phyloP scores from a whole-genome alignment of 768 basidiomycete species.

The Artomyces pyxidatus region DNA sequence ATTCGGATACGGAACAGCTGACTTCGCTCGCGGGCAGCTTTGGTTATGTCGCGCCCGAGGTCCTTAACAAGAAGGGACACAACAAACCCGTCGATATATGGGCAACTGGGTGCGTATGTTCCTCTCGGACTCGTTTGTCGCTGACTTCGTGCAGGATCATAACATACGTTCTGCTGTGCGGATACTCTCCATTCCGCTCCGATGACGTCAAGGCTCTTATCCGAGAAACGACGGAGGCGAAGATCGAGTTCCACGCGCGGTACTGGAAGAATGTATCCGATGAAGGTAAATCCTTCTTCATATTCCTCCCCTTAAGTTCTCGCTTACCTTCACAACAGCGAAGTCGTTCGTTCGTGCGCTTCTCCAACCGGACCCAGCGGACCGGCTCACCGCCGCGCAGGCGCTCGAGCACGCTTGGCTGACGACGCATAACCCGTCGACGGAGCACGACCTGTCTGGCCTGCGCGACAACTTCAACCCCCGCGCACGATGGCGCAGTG shows the following conservation, averaged over 20 bases:
- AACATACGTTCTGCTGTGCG: slow-evolving; percentile 90
- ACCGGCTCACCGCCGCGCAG: slow-evolving; percentile 65
- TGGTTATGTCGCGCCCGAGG: slow-evolving; percentile 90
- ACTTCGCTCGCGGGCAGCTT: slow-evolving; percentile 72
- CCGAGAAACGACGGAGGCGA: slow-evolving; percentile 77
- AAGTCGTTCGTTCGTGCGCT: slow-evolving; percentile 75
- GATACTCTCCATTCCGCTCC: slow-evolving; percentile 90
- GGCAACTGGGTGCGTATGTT: slow-evolving; percentile 68
- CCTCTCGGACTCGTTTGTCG: neutral
- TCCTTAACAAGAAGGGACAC: slow-evolving; percentile 74
- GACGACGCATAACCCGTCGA: slow-evolving; percentile 52
- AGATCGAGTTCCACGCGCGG: slow-evolving; percentile 84
- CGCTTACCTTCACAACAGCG: slow-evolving; percentile 35
- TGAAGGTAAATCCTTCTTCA: slow-evolving; percentile 44
- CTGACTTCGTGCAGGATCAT: slow-evolving; percentile 58
- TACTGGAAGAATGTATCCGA: slow-evolving; percentile 90
- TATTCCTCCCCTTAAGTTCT: neutral
- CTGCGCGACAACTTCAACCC: slow-evolving; percentile 81
- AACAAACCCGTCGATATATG: slow-evolving; percentile 92
- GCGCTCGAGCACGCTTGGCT: slow-evolving; percentile 75
- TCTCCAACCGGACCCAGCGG: slow-evolving; percentile 59
- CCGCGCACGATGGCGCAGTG: slow-evolving; percentile 61
- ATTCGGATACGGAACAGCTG: slow-evolving; percentile 62
- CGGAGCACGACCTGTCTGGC: slow-evolving; percentile 70
- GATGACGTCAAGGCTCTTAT: slow-evolving; percentile 70